Base-by-base conservation (phyloP, 129 eudicot genomes). In the Escallonia rubra region DNA sequence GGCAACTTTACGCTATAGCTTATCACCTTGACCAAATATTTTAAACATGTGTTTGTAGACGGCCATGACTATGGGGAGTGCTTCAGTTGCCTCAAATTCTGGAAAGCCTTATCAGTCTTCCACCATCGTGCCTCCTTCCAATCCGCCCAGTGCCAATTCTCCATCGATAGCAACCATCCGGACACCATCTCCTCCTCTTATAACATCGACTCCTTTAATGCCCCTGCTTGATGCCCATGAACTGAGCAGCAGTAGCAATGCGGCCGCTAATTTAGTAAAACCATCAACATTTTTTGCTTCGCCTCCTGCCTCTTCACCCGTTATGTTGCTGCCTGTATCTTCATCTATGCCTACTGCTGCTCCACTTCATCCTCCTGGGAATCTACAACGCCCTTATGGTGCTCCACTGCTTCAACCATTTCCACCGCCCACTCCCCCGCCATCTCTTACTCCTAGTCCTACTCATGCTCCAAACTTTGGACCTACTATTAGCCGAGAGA, bases 401-500 rank as follows among this genome's bases (percentile, higher is more conserved):
- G 62, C 85, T 61, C 85, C 83, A 13, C 56, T 85, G 57, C 85
- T 80, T 67, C 91, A 81, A 55, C 87, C 87, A 43, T 85, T 85
- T 71, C 87, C 91, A 55, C 91, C 91, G 23, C 91, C 97, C 8
- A 82, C 87, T 2, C 95, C 95, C 9, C 95, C 96, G 10, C 80
- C 76, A 3, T 90, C 89, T 7, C 76, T 90, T 39, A 80, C 90
- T 64, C 97, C 91, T 2, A 68, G 74, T 10, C 15, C 81, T 50
- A 47, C 51, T 50, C 68, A 86, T 43, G 15, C 82, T 12, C 85
- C 74, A 47, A 82, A 69, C 61, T 71, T 60, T 74, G 87, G 79
- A 3, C 70, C 83, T 7, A 72, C 70, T 50, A 55, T 79, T 42
- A 90, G 82, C 65, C 85, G 90, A 80, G 95, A 85, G 15, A 83